These are phyloP conservation scores for Pleurotus pulmonarius DNA, from an alignment of 768 basidiomycete genomes.

Conservation along the genomic window DNA sequence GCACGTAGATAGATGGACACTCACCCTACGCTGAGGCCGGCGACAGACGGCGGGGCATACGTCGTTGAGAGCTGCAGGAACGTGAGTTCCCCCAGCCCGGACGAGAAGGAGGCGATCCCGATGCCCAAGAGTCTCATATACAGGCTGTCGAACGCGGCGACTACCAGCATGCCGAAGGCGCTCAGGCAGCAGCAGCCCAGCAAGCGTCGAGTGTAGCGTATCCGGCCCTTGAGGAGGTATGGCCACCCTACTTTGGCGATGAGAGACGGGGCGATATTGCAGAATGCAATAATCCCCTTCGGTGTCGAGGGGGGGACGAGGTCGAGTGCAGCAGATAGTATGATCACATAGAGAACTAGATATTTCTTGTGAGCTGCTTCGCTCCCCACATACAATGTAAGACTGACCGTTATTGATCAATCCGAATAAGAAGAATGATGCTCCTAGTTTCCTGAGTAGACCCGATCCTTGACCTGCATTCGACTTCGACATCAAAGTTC, in stretches of 20 bases:
- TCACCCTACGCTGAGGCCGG: slow-evolving; percentile 80
- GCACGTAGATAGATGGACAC: slow-evolving; percentile 11
- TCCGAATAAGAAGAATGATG: slow-evolving; percentile 89
- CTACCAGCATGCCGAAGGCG: slow-evolving; percentile 85
- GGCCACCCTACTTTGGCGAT: slow-evolving; percentile 90
- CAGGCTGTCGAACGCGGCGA: slow-evolving; percentile 68
- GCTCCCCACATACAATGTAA: slow-evolving; percentile 2
- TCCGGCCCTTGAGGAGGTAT: slow-evolving; percentile 80
- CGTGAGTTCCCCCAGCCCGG: slow-evolving; percentile 90
- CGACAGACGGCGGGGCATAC: slow-evolving; percentile 62
- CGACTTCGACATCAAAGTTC: too few species aligned
- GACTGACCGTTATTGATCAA: slow-evolving; percentile 83
- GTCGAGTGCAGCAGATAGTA: slow-evolving; percentile 93
- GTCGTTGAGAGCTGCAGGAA: slow-evolving; percentile 92
- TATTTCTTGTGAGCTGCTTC: not conserved
- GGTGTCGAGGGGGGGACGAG: slow-evolving; percentile 89
- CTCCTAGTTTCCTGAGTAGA: slow-evolving; percentile 35
- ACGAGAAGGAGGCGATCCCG: slow-evolving; percentile 78
- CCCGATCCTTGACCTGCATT: slow-evolving; percentile 15
- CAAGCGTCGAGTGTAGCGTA: slow-evolving; percentile 76
- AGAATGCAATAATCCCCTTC: slow-evolving; percentile 92
- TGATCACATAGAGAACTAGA: slow-evolving; percentile 90
- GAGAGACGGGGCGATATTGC: slow-evolving; percentile 89
- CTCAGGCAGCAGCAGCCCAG: slow-evolving; percentile 73
- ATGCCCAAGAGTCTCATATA: slow-evolving; percentile 77